These are phyloP conservation scores for Dactylonectria estremocensis DNA, from an alignment of 2,329 filamentous ascomycete genomes.

Conservation along the genomic window DNA sequence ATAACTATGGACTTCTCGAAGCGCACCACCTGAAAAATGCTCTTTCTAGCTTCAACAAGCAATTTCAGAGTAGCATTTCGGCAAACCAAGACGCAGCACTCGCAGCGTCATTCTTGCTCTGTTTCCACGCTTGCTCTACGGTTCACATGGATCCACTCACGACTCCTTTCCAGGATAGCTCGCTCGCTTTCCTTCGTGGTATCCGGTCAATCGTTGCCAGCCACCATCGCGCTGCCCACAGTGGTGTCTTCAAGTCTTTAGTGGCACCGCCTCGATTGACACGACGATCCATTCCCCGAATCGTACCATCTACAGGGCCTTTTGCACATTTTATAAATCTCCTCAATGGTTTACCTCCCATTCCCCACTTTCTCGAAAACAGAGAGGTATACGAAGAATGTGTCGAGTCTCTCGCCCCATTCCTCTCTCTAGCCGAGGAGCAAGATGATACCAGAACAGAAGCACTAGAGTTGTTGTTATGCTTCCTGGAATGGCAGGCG, in stretches of 20 bases:
- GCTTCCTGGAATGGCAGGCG: conserved; percentile 16
- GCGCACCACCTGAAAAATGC: conserved; percentile 17
- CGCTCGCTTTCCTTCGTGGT: conserved; percentile 16
- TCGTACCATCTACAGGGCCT: conserved; percentile 16
- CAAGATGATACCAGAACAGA: conserved; percentile 15
- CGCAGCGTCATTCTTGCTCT: conserved; percentile 16
- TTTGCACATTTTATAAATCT: conserved; percentile 17
- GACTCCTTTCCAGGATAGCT: conserved; percentile 17
- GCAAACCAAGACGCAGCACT: conserved; percentile 15
- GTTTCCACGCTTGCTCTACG: conserved; percentile 18
- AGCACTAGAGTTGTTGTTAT: conserved; percentile 17
- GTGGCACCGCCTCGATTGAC: conserved; percentile 15
- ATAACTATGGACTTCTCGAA: conserved; percentile 15
- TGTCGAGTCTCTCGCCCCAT: conserved; percentile 15
- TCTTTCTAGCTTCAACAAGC: conserved; percentile 16
- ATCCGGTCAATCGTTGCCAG: conserved; percentile 18
- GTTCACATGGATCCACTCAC: conserved; percentile 17
- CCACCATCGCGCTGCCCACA: conserved; percentile 12
- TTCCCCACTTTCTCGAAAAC: conserved; percentile 17
- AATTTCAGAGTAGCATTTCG: conserved; percentile 18
- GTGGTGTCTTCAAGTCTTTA: conserved; percentile 15
- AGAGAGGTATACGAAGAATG: conserved; percentile 18
- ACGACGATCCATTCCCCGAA: conserved; percentile 15
- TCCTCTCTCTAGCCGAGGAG: conserved; percentile 17
- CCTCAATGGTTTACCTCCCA: conserved; percentile 17